Evolutionary conservation across 148 eudicot genomes (phyloP).

Genomic region (Dysphania ambrosioides): DNA sequence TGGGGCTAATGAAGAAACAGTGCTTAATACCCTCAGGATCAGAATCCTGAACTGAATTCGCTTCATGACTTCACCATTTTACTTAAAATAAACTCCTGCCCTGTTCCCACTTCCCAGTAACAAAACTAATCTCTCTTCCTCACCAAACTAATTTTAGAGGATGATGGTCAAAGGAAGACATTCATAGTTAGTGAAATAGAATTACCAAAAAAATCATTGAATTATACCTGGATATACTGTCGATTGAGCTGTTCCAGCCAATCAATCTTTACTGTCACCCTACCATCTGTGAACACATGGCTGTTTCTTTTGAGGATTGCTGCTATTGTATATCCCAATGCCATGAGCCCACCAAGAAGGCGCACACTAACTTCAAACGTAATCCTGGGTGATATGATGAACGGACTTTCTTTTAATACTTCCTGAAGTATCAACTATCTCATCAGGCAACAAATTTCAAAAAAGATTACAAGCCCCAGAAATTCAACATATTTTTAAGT

Average conservation of each 20-base stretch:
- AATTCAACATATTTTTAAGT: not conserved
- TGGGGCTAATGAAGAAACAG: too few relatives aligned
- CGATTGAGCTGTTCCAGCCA: constrained; percentile 89
- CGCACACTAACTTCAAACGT: constrained; percentile 95
- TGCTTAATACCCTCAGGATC: too few relatives aligned
- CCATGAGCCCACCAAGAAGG: constrained; percentile 98
- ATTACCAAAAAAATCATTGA: not conserved
- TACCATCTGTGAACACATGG: constrained; percentile 75
- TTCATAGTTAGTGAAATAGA: not conserved
- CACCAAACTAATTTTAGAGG: not conserved
- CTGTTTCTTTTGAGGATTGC: constrained; percentile 87
- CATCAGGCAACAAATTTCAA: constrained; percentile 17
- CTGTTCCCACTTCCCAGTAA: too few relatives aligned
- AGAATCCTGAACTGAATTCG: too few relatives aligned
- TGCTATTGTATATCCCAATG: constrained; percentile 94
- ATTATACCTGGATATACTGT: constrained; percentile 72
- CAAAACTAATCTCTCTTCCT: too few relatives aligned
- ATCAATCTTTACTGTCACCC: constrained; percentile 80
- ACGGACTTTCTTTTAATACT: constrained; percentile 92
- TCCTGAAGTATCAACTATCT: constrained; percentile 47
- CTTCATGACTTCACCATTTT: too few relatives aligned
- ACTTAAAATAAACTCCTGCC: too few relatives aligned
- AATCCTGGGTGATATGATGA: constrained; percentile 95
- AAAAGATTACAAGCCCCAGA: constrained; percentile 8
- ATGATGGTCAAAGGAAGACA: not conserved